Base-by-base conservation (phyloP, 148 eudicot genomes). In the Silene uniflora region DNA sequence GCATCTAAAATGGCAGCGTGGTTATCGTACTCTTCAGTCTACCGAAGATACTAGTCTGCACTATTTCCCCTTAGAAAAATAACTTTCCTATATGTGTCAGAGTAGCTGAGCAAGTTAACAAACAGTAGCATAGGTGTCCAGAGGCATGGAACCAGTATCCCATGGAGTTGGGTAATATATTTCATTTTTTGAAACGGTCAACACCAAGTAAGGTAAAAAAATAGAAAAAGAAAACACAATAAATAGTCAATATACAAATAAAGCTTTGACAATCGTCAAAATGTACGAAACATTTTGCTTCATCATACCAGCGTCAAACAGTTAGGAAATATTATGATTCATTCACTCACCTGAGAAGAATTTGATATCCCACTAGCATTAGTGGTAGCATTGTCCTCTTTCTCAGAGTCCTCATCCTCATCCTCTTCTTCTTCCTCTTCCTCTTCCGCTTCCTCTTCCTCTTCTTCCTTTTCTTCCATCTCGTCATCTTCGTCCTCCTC, bases 401-500 rank as follows among this genome's bases (percentile, higher is more conserved):
- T 87, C 17, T 71, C 77, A 4, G 58, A 58, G 29, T 76, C 84
- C 32, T 79, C 80, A 0, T 80, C 85, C 5, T 79, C 85, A 1
- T 88, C 84, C 0, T 65, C 81, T 0, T 72, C 83, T 0, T 80
- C 85, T 2, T 84, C 89, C 80, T 49, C 55, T 49, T 47, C 54
- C 54, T 47, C 88, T 0, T 83, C 91, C 2, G 88, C 91, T 0
- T 76, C 85, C 5, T 84, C 85, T 3, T 84, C 90, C 1, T 87
- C 93, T 7, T 81, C 87, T 52, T 84, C 91, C 1, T 81, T 88
- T 12, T 85, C 88, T 11, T 79, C n/a, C n/a, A n/a, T n/a, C n/a
- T n/a, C n/a, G n/a, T n/a, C n/a, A n/a, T n/a, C 91, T 0, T 76
- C 85, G 3, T 84, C n/a, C n/a, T n/a, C 90, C 1, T 87, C 93